Base-by-base conservation (phyloP, 257 asterid genomes). In the Linaria vulgaris region DNA sequence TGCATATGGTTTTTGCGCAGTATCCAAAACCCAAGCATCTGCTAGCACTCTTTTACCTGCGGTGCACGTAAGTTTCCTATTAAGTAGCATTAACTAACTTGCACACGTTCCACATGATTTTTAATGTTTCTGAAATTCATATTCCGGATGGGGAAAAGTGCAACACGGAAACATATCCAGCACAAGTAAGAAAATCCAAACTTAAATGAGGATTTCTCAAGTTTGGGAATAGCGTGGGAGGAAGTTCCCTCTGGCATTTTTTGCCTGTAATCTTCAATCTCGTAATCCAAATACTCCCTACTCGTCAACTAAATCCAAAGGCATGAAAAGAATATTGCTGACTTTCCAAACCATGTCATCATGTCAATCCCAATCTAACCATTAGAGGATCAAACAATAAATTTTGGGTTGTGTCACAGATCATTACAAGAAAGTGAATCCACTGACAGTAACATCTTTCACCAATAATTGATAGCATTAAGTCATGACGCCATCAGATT, bases 1-100 rank as follows among this genome's bases (percentile, higher is more conserved):
- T 47, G 46, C 91, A 70, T 94, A 94, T 3, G 99, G 99, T 75
- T 94, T 94, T 74, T 90, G 97, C 70, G 99, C 97, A 65, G 99
- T 94, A 69, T 94, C 99, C 82, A 94, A 84, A 57, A 78, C 96
- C 99, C 99, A 94, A 69, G 96, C 94, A 88, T 94, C 99, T 39
- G 99, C 85, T 55, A 94, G 80, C 74, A 82, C 96, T 84, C 90
- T 80, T 79, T 87, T 90, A 62, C 99, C 99, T 94, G 78, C 59
- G 72, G 31, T 70, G 44, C 75, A 63, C 22, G 61, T 8, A 60
- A 69, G 31, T 66, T 44, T 38, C 30, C 16, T 31, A 34, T 57
- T 12, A 60, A 50, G 43, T 16, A 76, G 61, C n/a, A 9, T 51
- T 17, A 53, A 17, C 63, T 11, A 64, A 52, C 51, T 67, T 51